Base-by-base conservation (phyloP, 2,329 filamentous ascomycete species). In the Aureobasidium zeae region DNA sequence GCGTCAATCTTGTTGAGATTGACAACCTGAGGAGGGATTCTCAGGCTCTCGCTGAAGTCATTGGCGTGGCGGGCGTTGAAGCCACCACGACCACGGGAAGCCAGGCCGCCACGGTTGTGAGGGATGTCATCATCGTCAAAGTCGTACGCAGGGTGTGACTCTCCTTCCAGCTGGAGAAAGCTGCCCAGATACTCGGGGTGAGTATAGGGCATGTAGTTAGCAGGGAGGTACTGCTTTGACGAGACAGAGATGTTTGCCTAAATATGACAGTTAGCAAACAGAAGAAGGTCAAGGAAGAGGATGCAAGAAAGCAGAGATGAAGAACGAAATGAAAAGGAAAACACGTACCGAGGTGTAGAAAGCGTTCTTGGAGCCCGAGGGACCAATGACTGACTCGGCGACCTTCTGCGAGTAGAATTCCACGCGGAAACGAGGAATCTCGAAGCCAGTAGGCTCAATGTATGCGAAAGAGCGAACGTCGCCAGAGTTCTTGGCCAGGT, bases 21-120 rank as follows among this genome's bases (percentile, higher is more conserved):
- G 30, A 71, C 63, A 26, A 54, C 55, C 50, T 70, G 67, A 44
- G 62, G 57, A n/a, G n/a, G n/a, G n/a, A n/a, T n/a, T n/a, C n/a
- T n/a, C n/a, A n/a, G n/a, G n/a, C n/a, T n/a, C 38, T 57, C 53
- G 25, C 60, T 57, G 6, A 32, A 37, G 4, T 8, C 5, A n/a
- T 11, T 15, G 25, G 12, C 7, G 19, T 20, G 10, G 26, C 19
- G 8, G 25, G 16, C 15, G 7, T 26, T 31, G 43, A 25, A 24
- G n/a, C 25, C 31, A 29, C 47, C 34, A 55, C 55, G 42, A 53
- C 43, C 11, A 44, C 21, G 15, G 13, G 33, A 26, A 41, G 34
- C 17, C 32, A 32, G 26, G 33, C 7, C 37, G 34, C 17, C 20
- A 41, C 34, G 44, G 30, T 29, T 20, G 3, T 5, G 17, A 34